These are phyloP conservation scores for Crithidia bombi DNA, from an alignment of 208 protist species.

Conservation along the genomic window DNA sequence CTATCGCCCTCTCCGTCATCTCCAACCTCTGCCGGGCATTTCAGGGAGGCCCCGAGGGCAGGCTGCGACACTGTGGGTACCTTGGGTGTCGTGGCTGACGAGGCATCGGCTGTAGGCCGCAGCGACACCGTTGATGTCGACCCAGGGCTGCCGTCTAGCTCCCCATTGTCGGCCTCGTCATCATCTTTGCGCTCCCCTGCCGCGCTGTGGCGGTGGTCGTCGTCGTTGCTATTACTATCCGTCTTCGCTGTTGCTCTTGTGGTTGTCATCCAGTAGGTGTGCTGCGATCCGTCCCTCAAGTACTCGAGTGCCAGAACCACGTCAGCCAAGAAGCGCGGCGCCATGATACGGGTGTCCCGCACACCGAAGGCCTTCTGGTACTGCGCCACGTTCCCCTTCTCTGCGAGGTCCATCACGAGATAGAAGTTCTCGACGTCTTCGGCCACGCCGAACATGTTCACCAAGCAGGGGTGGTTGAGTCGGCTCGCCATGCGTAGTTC, in stretches of 20 bases:
- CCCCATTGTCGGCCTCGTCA: not conserved
- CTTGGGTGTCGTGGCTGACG: conserved; percentile 1
- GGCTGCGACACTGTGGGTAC: not conserved
- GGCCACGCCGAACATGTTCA: conserved; percentile 69
- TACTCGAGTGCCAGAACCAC: conserved; percentile 85
- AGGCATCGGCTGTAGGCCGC: not conserved
- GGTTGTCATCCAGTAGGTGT: conserved; percentile 58
- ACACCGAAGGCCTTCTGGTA: conserved; percentile 64
- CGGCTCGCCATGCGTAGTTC: conserved; percentile 68
- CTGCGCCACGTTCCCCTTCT: conserved; percentile 64
- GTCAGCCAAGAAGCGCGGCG: conserved; percentile 77
- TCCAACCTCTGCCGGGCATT: not conserved
- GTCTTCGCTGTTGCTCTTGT: not conserved
- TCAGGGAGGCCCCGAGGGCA: not conserved
- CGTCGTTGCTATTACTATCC: not conserved
- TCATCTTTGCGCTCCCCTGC: not conserved
- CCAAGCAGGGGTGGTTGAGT: conserved; percentile 70
- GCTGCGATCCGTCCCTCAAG: conserved; percentile 61
- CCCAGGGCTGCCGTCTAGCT: not conserved
- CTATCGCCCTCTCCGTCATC: not conserved
- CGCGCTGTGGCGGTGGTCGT: not conserved
- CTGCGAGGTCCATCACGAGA: conserved; percentile 85
- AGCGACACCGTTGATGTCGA: conserved; percentile 9
- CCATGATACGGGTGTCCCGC: conserved; percentile 58
- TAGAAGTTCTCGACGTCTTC: conserved; percentile 60